Evolutionary conservation across 768 basidiomycete species (phyloP).

Genomic region (Cubamyces lactineus): DNA sequence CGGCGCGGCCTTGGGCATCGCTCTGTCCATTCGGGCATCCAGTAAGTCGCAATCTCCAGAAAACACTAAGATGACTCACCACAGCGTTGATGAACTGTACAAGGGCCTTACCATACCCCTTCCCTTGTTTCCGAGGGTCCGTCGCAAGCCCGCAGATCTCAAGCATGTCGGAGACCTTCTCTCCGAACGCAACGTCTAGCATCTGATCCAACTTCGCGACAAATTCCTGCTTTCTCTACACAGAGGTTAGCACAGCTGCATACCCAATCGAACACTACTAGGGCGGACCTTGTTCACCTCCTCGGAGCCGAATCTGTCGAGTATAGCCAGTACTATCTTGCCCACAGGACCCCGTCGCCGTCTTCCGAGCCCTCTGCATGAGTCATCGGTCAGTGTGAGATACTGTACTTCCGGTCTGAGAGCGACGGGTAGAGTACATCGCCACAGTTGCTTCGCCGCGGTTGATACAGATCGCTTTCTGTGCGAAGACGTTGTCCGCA

Average conservation of each 20-base stretch:
- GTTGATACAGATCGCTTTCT: neutral
- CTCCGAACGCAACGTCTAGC: conserved; percentile 7
- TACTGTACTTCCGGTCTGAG: too few relatives aligned
- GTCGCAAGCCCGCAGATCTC: conserved; percentile 6
- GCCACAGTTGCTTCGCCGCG: neutral
- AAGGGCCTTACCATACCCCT: conserved; percentile 18
- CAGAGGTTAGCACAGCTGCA: neutral
- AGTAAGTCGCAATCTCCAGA: too few relatives aligned
- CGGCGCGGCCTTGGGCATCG: conserved; percentile 11
- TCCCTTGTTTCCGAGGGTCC: conserved; percentile 12
- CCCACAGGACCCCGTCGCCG: neutral
- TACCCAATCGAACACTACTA: neutral
- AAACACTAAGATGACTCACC: neutral
- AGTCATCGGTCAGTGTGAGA: neutral
- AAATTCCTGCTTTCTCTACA: neutral
- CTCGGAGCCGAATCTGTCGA: neutral
- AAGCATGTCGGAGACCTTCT: conserved; percentile 2
- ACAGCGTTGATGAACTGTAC: conserved; percentile 6
- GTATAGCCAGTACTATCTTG: neutral
- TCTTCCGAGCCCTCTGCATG: neutral
- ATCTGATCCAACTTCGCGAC: neutral
- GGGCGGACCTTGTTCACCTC: neutral
- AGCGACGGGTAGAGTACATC: neutral
- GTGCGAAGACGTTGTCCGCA: neutral
- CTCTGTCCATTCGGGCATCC: neutral